Evolutionary conservation across 1,139 yeast species (phyloP).

Genomic region (Pichia sp.): DNA sequence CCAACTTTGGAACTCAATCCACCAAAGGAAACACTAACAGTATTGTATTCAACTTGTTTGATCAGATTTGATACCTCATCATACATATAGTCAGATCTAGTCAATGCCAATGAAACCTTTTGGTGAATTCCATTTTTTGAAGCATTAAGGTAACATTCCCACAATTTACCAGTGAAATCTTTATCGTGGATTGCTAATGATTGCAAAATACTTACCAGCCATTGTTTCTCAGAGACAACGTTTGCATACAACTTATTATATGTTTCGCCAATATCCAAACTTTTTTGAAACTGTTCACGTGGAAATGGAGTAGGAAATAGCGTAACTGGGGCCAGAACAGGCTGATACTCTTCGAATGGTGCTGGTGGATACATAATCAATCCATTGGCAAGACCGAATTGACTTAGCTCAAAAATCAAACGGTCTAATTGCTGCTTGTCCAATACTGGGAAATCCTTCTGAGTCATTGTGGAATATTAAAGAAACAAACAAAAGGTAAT

Average conservation of each 20-base stretch:
- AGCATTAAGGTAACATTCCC: slow-evolving; percentile 47
- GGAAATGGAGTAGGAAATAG: slow-evolving; percentile 89
- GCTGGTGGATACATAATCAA: slow-evolving; percentile 67
- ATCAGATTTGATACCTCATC: slow-evolving; percentile 42
- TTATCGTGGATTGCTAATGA: slow-evolving; percentile 53
- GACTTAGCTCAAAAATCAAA: slow-evolving; percentile 43
- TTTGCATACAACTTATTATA: slow-evolving; percentile 71
- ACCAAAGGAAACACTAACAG: slow-evolving; percentile 93
- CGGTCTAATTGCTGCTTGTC: slow-evolving; percentile 6
- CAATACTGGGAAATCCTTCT: slow-evolving; percentile 14
- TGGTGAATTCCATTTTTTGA: slow-evolving; percentile 48
- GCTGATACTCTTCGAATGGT: slow-evolving; percentile 34
- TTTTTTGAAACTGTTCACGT: slow-evolving; percentile 51
- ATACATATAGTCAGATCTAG: slow-evolving; percentile 86
- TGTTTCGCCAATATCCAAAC: slow-evolving; percentile 54
- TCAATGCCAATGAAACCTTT: slow-evolving; percentile 69
- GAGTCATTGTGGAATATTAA: too few relatives aligned
- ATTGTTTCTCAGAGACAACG: slow-evolving; percentile 46
- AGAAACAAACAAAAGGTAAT: too few relatives aligned
- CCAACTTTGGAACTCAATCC: slow-evolving; percentile 81
- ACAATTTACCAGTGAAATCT: slow-evolving; percentile 76
- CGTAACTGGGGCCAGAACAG: slow-evolving; percentile 78
- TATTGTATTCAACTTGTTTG: slow-evolving; percentile 93
- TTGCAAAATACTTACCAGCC: slow-evolving; percentile 53
- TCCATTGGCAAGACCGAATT: slow-evolving; percentile 78